These are phyloP conservation scores for Hyphopichia buzzinii DNA, from an alignment of 1,139 yeast genomes.

Conservation along the genomic window DNA sequence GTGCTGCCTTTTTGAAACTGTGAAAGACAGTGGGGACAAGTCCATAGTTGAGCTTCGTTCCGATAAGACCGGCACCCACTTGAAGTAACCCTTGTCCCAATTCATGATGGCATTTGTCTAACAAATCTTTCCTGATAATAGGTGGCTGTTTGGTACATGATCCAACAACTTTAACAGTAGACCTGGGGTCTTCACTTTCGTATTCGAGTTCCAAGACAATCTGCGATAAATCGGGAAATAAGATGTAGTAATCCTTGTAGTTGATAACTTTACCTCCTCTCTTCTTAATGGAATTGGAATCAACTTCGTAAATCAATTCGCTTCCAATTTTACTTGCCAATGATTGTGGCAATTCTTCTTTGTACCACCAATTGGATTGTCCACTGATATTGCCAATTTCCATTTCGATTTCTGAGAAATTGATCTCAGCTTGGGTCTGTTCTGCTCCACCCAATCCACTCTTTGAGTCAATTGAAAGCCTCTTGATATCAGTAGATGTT, in stretches of 20 bases:
- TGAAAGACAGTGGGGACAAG: slow-evolving; percentile 21
- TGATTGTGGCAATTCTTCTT: slow-evolving; percentile 57
- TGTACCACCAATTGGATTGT: slow-evolving; percentile 63
- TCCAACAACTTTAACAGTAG: slow-evolving; percentile 49
- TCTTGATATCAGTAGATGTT: slow-evolving; percentile 1
- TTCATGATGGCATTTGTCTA: slow-evolving; percentile 49
- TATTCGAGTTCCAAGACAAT: slow-evolving; percentile 56
- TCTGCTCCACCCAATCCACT: slow-evolving; percentile 15
- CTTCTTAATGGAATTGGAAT: slow-evolving; percentile 52
- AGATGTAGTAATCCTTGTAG: slow-evolving; percentile 66
- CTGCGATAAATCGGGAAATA: slow-evolving; percentile 74
- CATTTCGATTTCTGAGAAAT: slow-evolving; percentile 24
- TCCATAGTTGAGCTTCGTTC: slow-evolving; percentile 29
- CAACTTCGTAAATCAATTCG: slow-evolving; percentile 64
- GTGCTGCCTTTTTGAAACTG: slow-evolving; percentile 8
- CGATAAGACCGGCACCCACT: slow-evolving; percentile 41
- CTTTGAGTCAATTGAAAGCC: background rate
- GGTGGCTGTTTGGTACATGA: slow-evolving; percentile 46
- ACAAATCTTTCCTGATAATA: slow-evolving; percentile 40
- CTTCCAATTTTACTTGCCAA: slow-evolving; percentile 43
- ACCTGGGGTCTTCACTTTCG: slow-evolving; percentile 54
- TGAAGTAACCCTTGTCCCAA: slow-evolving; percentile 45
- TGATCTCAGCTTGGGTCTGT: slow-evolving; percentile 29
- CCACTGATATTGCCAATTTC: slow-evolving; percentile 35
- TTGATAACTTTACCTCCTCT: slow-evolving; percentile 54